Conservation (phyloP, 768 basidiomycete species). For the Trametes sanguinea region DNA sequence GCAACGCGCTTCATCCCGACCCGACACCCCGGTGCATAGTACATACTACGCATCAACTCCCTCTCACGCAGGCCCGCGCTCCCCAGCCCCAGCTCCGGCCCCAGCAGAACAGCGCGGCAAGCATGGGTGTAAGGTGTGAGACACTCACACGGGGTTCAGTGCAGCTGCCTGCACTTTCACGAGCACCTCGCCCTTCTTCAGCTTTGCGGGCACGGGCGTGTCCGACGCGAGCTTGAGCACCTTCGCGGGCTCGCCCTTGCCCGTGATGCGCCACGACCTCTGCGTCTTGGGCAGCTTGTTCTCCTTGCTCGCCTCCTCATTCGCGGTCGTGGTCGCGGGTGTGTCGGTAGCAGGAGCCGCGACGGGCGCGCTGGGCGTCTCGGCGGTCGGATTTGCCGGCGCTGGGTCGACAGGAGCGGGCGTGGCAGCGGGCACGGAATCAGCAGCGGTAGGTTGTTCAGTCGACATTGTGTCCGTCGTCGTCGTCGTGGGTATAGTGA, state of each 20-base stretch:
- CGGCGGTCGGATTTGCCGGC: too few relatives aligned
- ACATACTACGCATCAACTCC: too few relatives aligned
- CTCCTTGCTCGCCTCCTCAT: background rate
- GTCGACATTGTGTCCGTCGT: background rate
- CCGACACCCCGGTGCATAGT: too few relatives aligned
- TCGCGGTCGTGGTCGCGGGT: too few relatives aligned
- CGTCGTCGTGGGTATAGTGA: background rate
- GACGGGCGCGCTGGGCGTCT: too few relatives aligned
- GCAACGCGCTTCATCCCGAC: too few relatives aligned
- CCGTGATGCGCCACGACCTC: slow-evolving; percentile 34
- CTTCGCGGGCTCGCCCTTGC: slow-evolving; percentile 32
- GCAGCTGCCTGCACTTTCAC: slow-evolving; percentile 56
- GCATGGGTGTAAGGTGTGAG: background rate
- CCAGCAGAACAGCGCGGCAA: too few relatives aligned
- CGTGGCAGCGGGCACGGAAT: background rate
- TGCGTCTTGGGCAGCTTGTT: slow-evolving; percentile 22
- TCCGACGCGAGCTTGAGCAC: slow-evolving; percentile 33
- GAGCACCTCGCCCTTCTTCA: slow-evolving; percentile 46
- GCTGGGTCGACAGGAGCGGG: too few relatives aligned
- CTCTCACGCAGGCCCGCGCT: too few relatives aligned
- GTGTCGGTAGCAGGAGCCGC: too few relatives aligned
- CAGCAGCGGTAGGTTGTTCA: slow-evolving; percentile 2
- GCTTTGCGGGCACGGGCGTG: slow-evolving; percentile 35
- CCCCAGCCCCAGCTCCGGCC: too few relatives aligned
- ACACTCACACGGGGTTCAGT: slow-evolving; percentile 65